Percentiles rank a stretch among this genome's conserved stretches.
Evolutionary conservation across 495 filamentous ascomycete genomes (phyloP).

Genomic region (Daldinia childiae): DNA sequence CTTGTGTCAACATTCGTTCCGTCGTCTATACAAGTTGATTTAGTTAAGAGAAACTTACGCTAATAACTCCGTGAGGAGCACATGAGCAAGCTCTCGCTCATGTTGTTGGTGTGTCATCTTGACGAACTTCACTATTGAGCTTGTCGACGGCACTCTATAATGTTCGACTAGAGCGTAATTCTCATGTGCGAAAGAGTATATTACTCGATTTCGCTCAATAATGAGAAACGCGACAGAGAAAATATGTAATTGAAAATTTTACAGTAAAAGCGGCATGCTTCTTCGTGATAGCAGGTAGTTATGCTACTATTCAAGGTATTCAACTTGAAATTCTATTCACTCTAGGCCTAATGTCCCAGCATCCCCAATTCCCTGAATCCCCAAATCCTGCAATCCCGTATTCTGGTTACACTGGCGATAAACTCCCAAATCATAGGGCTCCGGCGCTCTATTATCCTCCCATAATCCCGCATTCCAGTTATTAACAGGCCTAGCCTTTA

Average conservation of each 20-base stretch:
- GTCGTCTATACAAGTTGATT: not conserved
- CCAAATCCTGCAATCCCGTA: conserved; percentile 44
- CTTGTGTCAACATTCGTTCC: conserved; percentile 8
- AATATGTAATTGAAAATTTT: conserved; percentile 6
- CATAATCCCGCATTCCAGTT: conserved; percentile 38
- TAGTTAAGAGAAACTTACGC: conserved; percentile 64
- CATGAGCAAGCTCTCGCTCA: conserved; percentile 90
- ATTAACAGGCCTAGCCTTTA: conserved; percentile 26
- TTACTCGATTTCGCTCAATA: not conserved
- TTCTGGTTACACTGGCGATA: conserved; percentile 17
- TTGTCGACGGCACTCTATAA: not conserved
- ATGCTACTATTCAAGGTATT: conserved; percentile 18
- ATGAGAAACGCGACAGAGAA: not conserved
- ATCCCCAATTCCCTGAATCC: conserved; percentile 38
- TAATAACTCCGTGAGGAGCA: conserved; percentile 86
- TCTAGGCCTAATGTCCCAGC: conserved; percentile 22
- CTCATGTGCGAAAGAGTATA: not conserved
- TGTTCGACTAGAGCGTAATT: not conserved
- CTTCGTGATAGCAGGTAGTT: conserved; percentile 10
- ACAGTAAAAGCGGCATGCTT: not conserved
- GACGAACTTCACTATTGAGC: not conserved
- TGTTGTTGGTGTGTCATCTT: conserved; percentile 28
- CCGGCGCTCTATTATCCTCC: conserved; percentile 25
- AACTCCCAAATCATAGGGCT: conserved; percentile 13
- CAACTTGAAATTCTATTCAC: conserved; percentile 1